Conservation (phyloP, 495 filamentous ascomycete species). For the Pyrenula massariospora region DNA sequence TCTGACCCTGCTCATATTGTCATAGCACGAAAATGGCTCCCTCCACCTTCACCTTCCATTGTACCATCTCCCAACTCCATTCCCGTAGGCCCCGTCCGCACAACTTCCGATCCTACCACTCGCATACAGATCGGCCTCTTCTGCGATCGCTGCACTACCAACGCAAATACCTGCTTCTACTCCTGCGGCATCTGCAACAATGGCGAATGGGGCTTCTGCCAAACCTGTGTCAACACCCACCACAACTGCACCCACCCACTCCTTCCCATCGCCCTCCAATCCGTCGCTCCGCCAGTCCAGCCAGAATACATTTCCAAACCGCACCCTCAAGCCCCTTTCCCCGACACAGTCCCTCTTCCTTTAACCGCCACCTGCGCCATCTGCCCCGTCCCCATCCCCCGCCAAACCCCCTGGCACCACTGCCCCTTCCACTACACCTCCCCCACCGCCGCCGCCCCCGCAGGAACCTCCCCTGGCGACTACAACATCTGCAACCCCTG, state of each 20-base stretch:
- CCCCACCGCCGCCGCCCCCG: slow-evolving; percentile 58
- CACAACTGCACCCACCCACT: slow-evolving; percentile 67
- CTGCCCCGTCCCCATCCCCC: slow-evolving; percentile 59
- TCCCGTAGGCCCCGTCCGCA: not conserved
- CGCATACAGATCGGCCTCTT: slow-evolving; percentile 73
- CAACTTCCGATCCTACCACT: slow-evolving; percentile 49
- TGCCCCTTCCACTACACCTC: slow-evolving; percentile 60
- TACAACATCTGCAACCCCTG: slow-evolving; percentile 75
- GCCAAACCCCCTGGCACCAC: slow-evolving; percentile 58
- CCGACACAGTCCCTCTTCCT: slow-evolving; percentile 42
- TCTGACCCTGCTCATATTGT: slow-evolving; percentile 54
- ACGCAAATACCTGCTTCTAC: slow-evolving; percentile 72
- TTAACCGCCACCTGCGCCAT: slow-evolving; percentile 63
- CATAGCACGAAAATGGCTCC: slow-evolving; percentile 48
- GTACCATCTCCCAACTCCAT: slow-evolving; percentile 9
- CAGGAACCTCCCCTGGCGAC: slow-evolving; percentile 55
- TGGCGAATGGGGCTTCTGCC: slow-evolving; percentile 87
- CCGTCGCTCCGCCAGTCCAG: slow-evolving; percentile 8
- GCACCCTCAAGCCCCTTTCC: slow-evolving; percentile 21
- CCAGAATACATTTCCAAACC: slow-evolving; percentile 20
- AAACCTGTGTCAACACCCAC: slow-evolving; percentile 65
- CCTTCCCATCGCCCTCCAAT: slow-evolving; percentile 47
- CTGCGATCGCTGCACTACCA: slow-evolving; percentile 60
- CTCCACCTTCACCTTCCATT: slow-evolving; percentile 31
- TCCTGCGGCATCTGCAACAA: slow-evolving; percentile 74